A percentile compares a stretch with the other conserved stretches of the same genome.
Evolutionary conservation across 2,329 filamentous ascomycete species (phyloP).

Genomic region (Lachnellula cervina): DNA sequence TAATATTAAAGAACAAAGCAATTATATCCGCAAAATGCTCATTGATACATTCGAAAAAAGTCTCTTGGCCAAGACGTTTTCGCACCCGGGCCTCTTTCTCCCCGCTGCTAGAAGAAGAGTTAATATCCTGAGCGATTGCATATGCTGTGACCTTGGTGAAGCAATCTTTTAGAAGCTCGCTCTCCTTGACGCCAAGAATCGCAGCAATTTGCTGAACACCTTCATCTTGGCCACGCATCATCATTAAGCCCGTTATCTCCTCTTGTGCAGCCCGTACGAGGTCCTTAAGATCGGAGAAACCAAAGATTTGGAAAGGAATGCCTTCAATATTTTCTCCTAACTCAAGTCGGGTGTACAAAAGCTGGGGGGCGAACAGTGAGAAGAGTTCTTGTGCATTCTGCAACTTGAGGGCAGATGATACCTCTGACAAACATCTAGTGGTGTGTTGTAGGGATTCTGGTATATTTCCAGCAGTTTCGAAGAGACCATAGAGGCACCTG

Average conservation of each 20-base stretch:
- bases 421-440: conserved; percentile 60
- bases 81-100: conserved; percentile 53
- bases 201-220: conserved; percentile 57
- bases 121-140: conserved; percentile 71
- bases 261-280: conserved; percentile 67
- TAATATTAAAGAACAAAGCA: conserved; percentile 67
- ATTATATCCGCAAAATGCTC: conserved; percentile 72
- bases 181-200: conserved; percentile 48
- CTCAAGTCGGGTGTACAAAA: conserved; percentile 87
- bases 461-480: conserved; percentile 79
- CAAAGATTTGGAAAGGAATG: conserved; percentile 83
- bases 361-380: conserved; percentile 76
- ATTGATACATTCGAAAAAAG: conserved; percentile 59
- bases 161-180: conserved; percentile 57
- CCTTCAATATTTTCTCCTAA: conserved; percentile 53
- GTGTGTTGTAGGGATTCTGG: conserved; percentile 63
- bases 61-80: conserved; percentile 61
- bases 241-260: conserved; percentile 73
- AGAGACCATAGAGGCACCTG: conserved; percentile 86
- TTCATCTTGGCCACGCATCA: conserved; percentile 72
- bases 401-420: conserved; percentile 63
- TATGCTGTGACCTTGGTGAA: conserved; percentile 83
- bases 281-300: conserved; percentile 63
- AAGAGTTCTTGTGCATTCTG: conserved; percentile 68
- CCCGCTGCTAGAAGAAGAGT: conserved; percentile 36